Evolutionary conservation across 1,284 basidiomycete genomes (phyloP).

Genomic region (Ceratobasidium sp.): DNA sequence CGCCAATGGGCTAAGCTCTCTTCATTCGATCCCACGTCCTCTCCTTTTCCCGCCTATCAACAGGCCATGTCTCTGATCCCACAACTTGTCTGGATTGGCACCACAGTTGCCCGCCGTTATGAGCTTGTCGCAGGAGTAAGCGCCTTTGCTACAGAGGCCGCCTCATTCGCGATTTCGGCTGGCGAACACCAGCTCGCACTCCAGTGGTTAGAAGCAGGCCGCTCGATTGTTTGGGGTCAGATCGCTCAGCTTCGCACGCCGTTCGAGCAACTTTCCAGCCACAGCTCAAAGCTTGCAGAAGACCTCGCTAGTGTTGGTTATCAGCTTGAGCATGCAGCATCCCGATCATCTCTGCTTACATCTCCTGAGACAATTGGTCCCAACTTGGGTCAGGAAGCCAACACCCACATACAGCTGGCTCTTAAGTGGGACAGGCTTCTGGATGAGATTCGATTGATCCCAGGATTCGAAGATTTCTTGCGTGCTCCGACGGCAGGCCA

Average conservation of each 20-base stretch:
- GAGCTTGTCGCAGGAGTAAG: neutral
- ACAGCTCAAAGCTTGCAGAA: neutral
- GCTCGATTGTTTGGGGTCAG: too few species aligned
- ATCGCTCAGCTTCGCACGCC: too few species aligned
- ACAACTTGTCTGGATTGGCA: conserved; percentile 29
- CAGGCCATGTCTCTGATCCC: too few species aligned
- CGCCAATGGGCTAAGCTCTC: too few species aligned
- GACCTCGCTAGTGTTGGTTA: neutral
- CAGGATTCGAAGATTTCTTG: conserved; percentile 29
- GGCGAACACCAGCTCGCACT: conserved; percentile 21
- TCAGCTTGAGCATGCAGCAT: conserved; percentile 11
- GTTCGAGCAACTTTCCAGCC: too few species aligned
- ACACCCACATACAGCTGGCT: neutral
- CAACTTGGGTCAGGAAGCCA: too few species aligned
- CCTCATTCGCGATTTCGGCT: conserved; percentile 22
- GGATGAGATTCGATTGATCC: neutral
- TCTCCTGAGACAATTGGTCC: too few species aligned
- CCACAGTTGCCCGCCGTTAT: neutral
- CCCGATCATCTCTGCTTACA: too few species aligned
- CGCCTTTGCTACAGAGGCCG: conserved; percentile 35
- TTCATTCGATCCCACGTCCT: too few species aligned
- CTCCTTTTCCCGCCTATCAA: too few species aligned
- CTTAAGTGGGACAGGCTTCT: neutral
- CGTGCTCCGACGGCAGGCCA: neutral
- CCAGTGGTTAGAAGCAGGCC: too few species aligned